Conservation (phyloP, 768 basidiomycete genomes). For the Suillus spraguei region DNA sequence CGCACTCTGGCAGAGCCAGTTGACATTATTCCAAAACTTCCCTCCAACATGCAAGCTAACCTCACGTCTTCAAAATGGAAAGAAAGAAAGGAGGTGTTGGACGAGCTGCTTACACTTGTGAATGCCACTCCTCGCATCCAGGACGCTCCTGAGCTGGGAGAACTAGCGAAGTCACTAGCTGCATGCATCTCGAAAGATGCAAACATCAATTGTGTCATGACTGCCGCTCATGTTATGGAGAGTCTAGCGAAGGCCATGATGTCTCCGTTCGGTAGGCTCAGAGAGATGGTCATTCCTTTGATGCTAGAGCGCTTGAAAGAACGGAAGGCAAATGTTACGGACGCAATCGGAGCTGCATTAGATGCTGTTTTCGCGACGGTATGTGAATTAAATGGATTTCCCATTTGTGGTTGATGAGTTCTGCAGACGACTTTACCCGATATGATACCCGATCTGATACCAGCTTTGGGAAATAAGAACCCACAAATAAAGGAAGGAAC, state of each 20-base stretch:
- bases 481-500: conserved; percentile 96
- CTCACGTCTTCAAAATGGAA: conserved; percentile 97
- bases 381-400: conserved; percentile 32
- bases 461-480: conserved; percentile 84
- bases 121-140: conserved; percentile 73
- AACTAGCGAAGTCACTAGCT: conserved; percentile 77
- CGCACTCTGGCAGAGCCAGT: conserved; percentile 80
- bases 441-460: conserved; percentile 79
- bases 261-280: conserved; percentile 70
- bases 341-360: conserved; percentile 82
- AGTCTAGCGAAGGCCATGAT: conserved; percentile 84
- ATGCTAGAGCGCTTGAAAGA: conserved; percentile 94
- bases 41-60: conserved; percentile 69
- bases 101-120: conserved; percentile 75
- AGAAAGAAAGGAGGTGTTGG: conserved; percentile 90
- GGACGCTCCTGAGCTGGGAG: conserved; percentile 76
- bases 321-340: conserved; percentile 87
- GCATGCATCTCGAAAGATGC: conserved; percentile 84
- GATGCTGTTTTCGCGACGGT: conserved; percentile 90
- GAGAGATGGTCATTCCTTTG: conserved; percentile 68
- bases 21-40: conserved; percentile 75
- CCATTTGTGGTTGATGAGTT: conserved; percentile 13
- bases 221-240: conserved; percentile 84
- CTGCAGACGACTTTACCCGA: conserved; percentile 76
- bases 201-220: conserved; percentile 94